Evolutionary conservation across 2,329 filamentous ascomycete species (phyloP).

Genomic region (Cercospora sojina): DNA sequence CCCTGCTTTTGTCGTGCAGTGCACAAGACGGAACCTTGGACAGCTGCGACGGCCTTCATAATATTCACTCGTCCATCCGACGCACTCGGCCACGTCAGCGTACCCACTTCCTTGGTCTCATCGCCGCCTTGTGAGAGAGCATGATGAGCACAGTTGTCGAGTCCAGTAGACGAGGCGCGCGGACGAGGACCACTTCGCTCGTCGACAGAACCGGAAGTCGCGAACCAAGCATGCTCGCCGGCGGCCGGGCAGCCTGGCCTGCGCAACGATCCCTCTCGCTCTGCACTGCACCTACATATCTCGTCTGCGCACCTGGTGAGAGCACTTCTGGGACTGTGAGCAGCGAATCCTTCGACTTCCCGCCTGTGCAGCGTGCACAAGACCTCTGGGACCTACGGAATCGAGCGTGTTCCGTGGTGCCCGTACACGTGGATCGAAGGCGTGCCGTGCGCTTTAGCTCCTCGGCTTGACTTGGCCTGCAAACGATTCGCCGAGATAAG

Average conservation of each 20-base stretch:
- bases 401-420: slow-evolving; percentile 8
- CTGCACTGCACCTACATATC: background rate
- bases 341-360: background rate
- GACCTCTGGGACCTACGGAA: slow-evolving; percentile 4
- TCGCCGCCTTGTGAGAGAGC: background rate
- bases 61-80: background rate
- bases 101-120: background rate
- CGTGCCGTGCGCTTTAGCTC: slow-evolving; percentile 7
- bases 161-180: background rate
- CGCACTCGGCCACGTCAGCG: slow-evolving; percentile 10
- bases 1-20: slow-evolving; percentile 11
- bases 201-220: background rate
- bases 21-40: slow-evolving; percentile 12
- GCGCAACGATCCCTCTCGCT: background rate
- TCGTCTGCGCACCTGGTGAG: background rate
- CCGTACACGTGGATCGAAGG: slow-evolving; percentile 12
- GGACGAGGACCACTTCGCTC: background rate
- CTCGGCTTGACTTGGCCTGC: slow-evolving; percentile 11
- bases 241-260: background rate
- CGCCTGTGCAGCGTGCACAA: slow-evolving; percentile 3
- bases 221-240: background rate
- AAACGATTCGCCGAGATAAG: slow-evolving; percentile 19
- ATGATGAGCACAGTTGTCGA: background rate
- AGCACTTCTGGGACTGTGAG: background rate
- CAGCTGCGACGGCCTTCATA: background rate